A percentile compares a stretch with the other conserved stretches of the same genome.
phyloP scores from a whole-genome alignment of 2,329 filamentous ascomycete genomes.

The Diplocarpon mali region DNA sequence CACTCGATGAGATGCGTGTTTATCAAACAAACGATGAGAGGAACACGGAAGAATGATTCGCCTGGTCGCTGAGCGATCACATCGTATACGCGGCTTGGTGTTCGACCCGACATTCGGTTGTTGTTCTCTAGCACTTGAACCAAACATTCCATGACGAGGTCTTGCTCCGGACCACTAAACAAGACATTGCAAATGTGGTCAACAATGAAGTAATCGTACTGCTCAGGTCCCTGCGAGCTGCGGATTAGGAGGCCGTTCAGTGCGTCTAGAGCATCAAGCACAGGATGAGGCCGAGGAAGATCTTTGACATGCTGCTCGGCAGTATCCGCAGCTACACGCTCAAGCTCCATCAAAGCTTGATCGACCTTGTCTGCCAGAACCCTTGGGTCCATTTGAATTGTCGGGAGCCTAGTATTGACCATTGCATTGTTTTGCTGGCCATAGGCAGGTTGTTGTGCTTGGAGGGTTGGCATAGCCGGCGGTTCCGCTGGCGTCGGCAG shows the following conservation, averaged over 20 bases:
- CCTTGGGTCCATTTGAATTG: conserved; percentile 36
- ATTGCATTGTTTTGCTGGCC: conserved; percentile 38
- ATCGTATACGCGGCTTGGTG: conserved; percentile 41
- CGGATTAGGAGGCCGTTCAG: conserved; percentile 53
- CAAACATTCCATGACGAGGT: conserved; percentile 48
- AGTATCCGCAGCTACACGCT: conserved; percentile 41
- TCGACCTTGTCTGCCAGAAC: conserved; percentile 43
- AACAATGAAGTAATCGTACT: conserved; percentile 46
- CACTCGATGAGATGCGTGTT: conserved; percentile 52
- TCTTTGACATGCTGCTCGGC: conserved; percentile 49
- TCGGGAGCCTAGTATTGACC: conserved; percentile 41
- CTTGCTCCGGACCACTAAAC: conserved; percentile 39
- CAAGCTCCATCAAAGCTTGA: conserved; percentile 47
- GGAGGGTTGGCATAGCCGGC: conserved; percentile 38
- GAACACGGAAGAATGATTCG: conserved; percentile 43
- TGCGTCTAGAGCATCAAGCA: conserved; percentile 52
- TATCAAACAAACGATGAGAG: conserved; percentile 45
- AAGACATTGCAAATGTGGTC: conserved; percentile 48
- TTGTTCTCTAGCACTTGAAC: conserved; percentile 51
- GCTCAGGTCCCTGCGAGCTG: conserved; percentile 48
- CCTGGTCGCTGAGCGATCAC: conserved; percentile 47
- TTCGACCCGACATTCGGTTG: conserved; percentile 44
- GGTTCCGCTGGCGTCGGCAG: conserved; percentile 50
- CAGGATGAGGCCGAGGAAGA: conserved; percentile 45
- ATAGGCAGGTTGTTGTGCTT: conserved; percentile 44